phyloP scores from a whole-genome alignment of 2,329 filamentous ascomycete species.

The Pseudocercospora musae region DNA sequence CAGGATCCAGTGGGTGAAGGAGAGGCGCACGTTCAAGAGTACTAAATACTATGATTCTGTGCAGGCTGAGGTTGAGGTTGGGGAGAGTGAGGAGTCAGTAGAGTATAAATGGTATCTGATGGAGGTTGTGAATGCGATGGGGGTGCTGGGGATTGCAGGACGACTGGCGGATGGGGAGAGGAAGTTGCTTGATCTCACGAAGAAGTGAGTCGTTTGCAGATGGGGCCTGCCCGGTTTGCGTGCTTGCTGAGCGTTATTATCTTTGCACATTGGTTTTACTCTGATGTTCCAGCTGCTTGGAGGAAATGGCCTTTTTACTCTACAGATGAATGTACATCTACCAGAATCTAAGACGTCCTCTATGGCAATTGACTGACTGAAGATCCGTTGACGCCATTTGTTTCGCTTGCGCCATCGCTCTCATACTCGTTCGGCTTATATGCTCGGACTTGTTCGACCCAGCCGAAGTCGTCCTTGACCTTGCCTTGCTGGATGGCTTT shows the following conservation, averaged over 20 bases:
- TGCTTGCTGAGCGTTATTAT: not conserved
- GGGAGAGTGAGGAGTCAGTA: too few species aligned
- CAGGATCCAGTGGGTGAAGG: not conserved
- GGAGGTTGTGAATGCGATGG: too few species aligned
- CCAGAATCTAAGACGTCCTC: not conserved
- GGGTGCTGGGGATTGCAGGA: too few species aligned
- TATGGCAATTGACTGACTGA: conserved; percentile 27
- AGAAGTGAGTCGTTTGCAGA: not conserved
- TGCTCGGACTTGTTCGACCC: conserved; percentile 54
- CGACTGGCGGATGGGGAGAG: not conserved
- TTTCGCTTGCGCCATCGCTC: conserved; percentile 11
- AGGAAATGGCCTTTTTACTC: not conserved
- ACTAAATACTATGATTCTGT: too few species aligned
- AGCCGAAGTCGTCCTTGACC: conserved; percentile 71
- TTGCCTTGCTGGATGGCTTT: conserved; percentile 85
- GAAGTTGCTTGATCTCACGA: not conserved
- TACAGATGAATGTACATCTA: not conserved
- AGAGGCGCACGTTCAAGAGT: too few species aligned
- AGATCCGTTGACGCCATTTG: conserved; percentile 19
- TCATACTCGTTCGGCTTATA: conserved; percentile 36
- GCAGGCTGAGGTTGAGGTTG: too few species aligned
- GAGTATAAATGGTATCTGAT: too few species aligned
- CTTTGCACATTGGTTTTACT: not conserved
- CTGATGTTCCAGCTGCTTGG: not conserved
- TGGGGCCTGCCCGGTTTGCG: not conserved